A percentile compares a stretch with the other conserved stretches of the same genome.
Conservation (phyloP, 371 early-diverging fungal species). For the Mucor irregularis region DNA sequence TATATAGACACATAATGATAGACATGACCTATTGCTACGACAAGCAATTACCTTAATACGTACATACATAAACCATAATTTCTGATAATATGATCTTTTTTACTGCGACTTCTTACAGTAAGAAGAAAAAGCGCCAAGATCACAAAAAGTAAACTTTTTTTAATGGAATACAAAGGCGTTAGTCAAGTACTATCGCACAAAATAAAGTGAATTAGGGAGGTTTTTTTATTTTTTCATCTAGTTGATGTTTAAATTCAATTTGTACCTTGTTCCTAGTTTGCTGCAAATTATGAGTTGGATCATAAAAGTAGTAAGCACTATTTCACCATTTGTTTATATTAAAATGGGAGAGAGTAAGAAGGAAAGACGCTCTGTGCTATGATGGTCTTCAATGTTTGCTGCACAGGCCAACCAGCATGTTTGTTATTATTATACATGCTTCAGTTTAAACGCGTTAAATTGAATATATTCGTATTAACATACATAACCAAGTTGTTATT, state of each 20-base stretch:
- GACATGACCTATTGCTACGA: no score
- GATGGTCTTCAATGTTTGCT: conserved; percentile 15
- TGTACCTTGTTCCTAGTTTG: no score
- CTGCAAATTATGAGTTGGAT: no score
- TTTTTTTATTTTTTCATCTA: no score
- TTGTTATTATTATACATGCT: neutral
- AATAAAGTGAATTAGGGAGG: neutral
- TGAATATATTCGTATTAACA: no score
- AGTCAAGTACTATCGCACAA: neutral
- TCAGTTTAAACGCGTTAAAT: neutral
- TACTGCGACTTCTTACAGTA: neutral
- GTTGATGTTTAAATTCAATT: neutral
- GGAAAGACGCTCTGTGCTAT: conserved; percentile 9
- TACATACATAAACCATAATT: no score
- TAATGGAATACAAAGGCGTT: neutral
- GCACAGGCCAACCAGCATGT: conserved; percentile 17
- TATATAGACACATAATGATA: neutral
- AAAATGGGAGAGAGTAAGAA: no score
- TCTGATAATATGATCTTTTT: neutral
- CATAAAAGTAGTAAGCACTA: no score
- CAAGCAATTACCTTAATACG: no score
- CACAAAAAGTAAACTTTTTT: neutral
- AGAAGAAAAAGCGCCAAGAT: neutral
- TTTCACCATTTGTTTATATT: neutral
- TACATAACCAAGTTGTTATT: neutral